Base-by-base conservation (phyloP, 2,329 filamentous ascomycete species). In the Beauveria brongniartii region DNA sequence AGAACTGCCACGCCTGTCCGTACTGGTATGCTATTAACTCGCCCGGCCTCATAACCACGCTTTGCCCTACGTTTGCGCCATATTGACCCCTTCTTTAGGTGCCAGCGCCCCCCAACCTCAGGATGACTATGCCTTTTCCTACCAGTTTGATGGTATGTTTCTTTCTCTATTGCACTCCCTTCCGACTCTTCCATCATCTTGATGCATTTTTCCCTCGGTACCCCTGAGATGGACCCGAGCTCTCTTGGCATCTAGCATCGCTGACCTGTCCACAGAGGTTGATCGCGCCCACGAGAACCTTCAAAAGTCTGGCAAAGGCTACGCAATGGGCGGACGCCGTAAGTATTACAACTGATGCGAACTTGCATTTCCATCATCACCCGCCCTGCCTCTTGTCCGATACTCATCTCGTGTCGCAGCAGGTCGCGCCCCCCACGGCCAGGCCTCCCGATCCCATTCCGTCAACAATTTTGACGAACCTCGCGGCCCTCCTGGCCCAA, bases 221-320 rank as follows among this genome's bases (percentile, higher is more conserved):
- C 28, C 58, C 60, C 56, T 63, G 57, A 59, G 57, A 41, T 20
- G 24, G 28, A 43, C 47, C 55, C 46, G 18, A 28, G 34, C 47
- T 18, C 46, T 52, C 34, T 40, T 44, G 14, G 34, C 34, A 30
- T 34, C 24, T 34, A 46, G n/a, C 10, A 8, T 55, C 44, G 59
- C 59, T 61, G n/a, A 61, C 51, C 22, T 41, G 22, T 51, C 48
- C n/a, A 34, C 71, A 96, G 94, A 99, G 84, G 92, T 99, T 69
- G 94, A 97, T 67, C 89, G 93, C 73, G 93, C 93, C 67, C 87
- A 93, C 70, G 94, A 97, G 71, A 97, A 97, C 75, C 84, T 99
- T 63, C 84, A 93, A 71, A 97, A 97, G 83, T 96, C 92, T 74
- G 92, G 92, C 70, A 97, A 97, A 81, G 87, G 92, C 78, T 94